Percentiles rank a stretch among this genome's conserved stretches.
Evolutionary conservation across 2,329 filamentous ascomycete species (phyloP).

Genomic region (Phaeoacremonium minimum): DNA sequence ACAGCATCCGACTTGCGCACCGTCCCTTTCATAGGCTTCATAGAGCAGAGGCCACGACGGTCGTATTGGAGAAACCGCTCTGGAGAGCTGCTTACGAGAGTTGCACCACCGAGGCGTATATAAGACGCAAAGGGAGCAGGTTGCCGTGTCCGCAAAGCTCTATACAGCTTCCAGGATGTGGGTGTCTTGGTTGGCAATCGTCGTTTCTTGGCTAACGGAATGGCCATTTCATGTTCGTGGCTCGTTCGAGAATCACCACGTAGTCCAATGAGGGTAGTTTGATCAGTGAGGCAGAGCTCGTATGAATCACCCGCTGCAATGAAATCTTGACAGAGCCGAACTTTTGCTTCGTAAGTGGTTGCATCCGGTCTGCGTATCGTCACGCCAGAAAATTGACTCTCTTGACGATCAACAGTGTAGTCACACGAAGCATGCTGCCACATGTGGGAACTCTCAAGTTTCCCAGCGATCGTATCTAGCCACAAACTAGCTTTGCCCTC

Average conservation of each 20-base stretch:
- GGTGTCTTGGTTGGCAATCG: slow-evolving; percentile 12
- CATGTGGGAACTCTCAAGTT: slow-evolving; percentile 20
- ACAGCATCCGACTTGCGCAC: slow-evolving; percentile 70
- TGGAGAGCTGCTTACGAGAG: slow-evolving; percentile 78
- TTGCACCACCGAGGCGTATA: slow-evolving; percentile 63
- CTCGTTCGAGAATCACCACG: slow-evolving; percentile 39
- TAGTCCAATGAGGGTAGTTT: slow-evolving; percentile 57
- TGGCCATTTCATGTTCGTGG: slow-evolving; percentile 32
- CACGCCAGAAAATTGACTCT: background rate
- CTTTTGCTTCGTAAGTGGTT: slow-evolving; percentile 57
- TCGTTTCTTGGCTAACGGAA: slow-evolving; percentile 1
- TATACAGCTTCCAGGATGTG: slow-evolving; percentile 67
- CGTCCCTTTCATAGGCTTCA: slow-evolving; percentile 95
- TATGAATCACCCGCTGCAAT: slow-evolving; percentile 79
- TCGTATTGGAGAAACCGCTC: slow-evolving; percentile 75
- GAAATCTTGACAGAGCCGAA: slow-evolving; percentile 64
- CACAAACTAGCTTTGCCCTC: slow-evolving; percentile 27
- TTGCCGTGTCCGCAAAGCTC: slow-evolving; percentile 63
- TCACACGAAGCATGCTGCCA: slow-evolving; percentile 16
- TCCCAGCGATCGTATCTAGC: slow-evolving; percentile 33
- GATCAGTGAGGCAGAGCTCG: slow-evolving; percentile 77
- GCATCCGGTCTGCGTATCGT: slow-evolving; percentile 6
- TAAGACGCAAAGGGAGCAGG: slow-evolving; percentile 85
- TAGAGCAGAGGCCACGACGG: slow-evolving; percentile 58
- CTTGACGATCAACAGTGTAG: background rate